These are phyloP conservation scores for Cucurbita argyrosperma DNA, from an alignment of 306 rosid genomes.

Conservation along the genomic window DNA sequence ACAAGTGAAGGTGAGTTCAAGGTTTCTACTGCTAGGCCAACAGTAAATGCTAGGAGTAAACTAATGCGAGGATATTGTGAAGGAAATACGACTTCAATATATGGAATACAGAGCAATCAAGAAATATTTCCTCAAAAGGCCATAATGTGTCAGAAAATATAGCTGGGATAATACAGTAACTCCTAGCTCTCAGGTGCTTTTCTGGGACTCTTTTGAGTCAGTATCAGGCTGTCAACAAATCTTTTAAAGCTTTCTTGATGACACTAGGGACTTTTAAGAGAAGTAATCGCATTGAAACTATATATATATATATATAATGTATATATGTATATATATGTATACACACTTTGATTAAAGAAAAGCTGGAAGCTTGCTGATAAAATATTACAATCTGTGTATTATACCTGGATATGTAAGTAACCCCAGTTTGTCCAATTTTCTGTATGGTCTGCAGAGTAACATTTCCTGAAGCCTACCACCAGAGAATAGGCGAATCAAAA, in stretches of 20 bases:
- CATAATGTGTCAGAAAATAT: not conserved
- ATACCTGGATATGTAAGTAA: slow-evolving; percentile 90
- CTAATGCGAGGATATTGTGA: not conserved
- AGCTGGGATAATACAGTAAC: not conserved
- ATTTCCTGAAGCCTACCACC: slow-evolving; percentile 76
- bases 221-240: not conserved
- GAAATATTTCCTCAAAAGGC: not conserved
- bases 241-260: not conserved
- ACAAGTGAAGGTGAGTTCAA: not conserved
- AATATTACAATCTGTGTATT: slow-evolving; percentile 3
- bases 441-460: slow-evolving; percentile 60
- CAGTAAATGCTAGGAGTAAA: not conserved
- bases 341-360: not conserved
- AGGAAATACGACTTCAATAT: not conserved
- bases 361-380: not conserved
- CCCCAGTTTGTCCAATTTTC: slow-evolving; percentile 78
- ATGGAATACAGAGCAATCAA: not conserved
- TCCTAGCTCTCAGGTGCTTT: not conserved
- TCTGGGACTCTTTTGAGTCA: not conserved
- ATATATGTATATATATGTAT: not conserved
- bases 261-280: not conserved
- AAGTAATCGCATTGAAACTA: not conserved
- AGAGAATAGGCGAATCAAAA: slow-evolving; percentile 6
- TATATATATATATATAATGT: not conserved
- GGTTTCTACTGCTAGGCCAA: not conserved